Conservation (phyloP, 306 rosid species). For the Rubus parviflorus region DNA sequence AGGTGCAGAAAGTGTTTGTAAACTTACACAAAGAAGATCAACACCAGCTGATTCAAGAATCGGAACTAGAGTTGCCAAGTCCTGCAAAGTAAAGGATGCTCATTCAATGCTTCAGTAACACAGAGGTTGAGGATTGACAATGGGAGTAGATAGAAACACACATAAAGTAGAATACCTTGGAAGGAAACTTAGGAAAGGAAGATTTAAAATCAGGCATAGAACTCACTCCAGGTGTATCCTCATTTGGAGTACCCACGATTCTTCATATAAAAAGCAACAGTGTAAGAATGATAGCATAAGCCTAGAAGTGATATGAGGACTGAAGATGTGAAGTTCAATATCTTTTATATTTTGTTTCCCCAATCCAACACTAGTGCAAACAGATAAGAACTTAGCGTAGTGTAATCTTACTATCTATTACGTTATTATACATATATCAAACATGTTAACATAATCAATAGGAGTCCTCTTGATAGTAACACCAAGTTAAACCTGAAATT, state of each 20-base stretch:
- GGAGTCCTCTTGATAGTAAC: no score
- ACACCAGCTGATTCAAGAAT: constrained; percentile 81
- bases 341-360: background rate
- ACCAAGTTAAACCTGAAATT: no score
- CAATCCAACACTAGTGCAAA: background rate
- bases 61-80: constrained; percentile 72
- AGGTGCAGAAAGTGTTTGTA: background rate
- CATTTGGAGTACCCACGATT: constrained; percentile 89
- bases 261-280: constrained; percentile 47
- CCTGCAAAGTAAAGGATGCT: constrained; percentile 47
- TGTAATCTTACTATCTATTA: background rate
- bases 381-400: background rate
- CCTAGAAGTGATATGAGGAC: background rate
- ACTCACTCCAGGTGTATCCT: constrained; percentile 95
- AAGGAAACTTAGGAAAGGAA: constrained; percentile 89
- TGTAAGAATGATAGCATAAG: constrained; percentile 9
- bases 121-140: background rate
- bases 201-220: constrained; percentile 95
- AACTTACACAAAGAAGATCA: constrained; percentile 87
- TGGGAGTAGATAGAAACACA: background rate
- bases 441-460: no score
- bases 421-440: no score
- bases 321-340: background rate
- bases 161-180: constrained; percentile 57
- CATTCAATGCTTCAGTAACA: constrained; percentile 12